These are phyloP conservation scores for Entomortierella parvispora DNA, from an alignment of 192 early-diverging fungal species.

Conservation along the genomic window DNA sequence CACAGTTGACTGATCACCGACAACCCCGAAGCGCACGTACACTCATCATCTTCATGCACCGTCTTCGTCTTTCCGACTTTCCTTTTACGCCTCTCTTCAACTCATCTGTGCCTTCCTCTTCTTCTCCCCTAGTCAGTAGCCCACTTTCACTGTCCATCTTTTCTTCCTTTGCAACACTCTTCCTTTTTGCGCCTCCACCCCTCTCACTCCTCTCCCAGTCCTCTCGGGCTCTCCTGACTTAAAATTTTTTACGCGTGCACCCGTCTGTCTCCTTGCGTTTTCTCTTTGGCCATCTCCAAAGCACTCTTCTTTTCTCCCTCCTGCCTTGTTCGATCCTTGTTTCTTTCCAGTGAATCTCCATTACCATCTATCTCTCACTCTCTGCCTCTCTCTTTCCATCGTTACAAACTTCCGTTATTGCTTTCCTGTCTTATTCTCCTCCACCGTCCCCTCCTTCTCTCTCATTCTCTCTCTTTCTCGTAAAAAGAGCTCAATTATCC, in stretches of 20 bases:
- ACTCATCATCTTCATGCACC: not conserved
- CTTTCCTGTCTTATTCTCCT: constrained; percentile 9
- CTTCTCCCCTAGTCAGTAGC: not conserved
- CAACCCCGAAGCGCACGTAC: not conserved
- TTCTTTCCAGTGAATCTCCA: not conserved
- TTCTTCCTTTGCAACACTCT: not conserved
- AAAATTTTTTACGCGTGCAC: not conserved
- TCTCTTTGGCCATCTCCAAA: not conserved
- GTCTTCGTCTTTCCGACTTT: not conserved
- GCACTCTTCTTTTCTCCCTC: not conserved
- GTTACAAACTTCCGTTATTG: not conserved
- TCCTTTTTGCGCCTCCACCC: constrained; percentile 4
- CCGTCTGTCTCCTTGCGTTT: not conserved
- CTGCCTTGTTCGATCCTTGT: constrained; percentile 6
- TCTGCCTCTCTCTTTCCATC: constrained; percentile 3
- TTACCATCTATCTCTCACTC: not conserved
- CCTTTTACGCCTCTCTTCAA: not conserved
- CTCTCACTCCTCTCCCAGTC: not conserved
- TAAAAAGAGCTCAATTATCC: constrained; percentile 5
- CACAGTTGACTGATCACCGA: constrained; percentile 4
- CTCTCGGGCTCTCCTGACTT: constrained; percentile 5
- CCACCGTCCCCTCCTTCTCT: constrained; percentile 1
- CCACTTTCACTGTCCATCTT: not conserved
- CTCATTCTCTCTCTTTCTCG: not conserved
- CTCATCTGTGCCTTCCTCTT: not conserved